phyloP scores from a whole-genome alignment of 345 rosid genomes.

The Eucalyptus guilfoylei region DNA sequence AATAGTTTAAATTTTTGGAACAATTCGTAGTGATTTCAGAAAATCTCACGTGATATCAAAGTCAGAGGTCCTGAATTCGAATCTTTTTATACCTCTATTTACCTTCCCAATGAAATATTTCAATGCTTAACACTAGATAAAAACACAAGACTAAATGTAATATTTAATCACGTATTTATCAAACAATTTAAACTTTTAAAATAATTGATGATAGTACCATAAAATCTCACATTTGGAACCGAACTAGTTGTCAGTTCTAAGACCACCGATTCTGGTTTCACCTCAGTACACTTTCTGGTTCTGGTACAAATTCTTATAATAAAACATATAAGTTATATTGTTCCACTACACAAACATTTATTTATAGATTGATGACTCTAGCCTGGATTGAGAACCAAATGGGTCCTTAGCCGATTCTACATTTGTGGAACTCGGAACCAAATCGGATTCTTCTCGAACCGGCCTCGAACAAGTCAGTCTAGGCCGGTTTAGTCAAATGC shows the following conservation, averaged over 20 bases:
- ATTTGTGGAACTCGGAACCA: not conserved
- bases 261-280: not conserved
- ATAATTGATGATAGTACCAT: too few species aligned
- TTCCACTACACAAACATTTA: not conserved
- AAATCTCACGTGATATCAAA: too few species aligned
- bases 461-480: not conserved
- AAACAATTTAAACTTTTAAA: too few species aligned
- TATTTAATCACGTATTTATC: too few species aligned
- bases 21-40: accelerated
- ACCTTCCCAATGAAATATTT: too few species aligned
- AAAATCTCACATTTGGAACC: too few species aligned
- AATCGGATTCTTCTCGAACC: not conserved
- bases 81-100: too few species aligned
- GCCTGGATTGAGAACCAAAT: not conserved
- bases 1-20: too few species aligned
- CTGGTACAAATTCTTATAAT: not conserved
- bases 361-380: not conserved
- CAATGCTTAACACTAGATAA: too few species aligned
- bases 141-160: too few species aligned
- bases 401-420: not conserved
- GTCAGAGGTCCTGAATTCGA: accelerated
- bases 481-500: not conserved
- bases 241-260: not conserved
- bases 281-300: not conserved
- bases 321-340: not conserved